A percentile compares a stretch with the other conserved stretches of the same genome.
These are phyloP conservation scores for Sapria himalayana DNA, from an alignment of 345 rosid species.

Conservation along the genomic window DNA sequence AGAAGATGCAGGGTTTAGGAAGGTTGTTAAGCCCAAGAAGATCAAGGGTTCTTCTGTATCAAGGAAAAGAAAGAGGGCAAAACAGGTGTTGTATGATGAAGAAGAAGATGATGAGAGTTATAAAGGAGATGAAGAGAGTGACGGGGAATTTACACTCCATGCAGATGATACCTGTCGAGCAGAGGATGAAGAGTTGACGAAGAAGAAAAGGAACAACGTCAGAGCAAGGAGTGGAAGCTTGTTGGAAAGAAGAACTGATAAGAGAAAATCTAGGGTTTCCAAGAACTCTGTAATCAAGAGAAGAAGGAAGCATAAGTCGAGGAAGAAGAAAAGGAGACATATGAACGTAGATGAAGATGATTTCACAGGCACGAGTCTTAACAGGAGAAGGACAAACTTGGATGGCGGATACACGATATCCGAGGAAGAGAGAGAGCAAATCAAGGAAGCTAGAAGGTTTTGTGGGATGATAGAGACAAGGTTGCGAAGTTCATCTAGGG, in stretches of 20 bases:
- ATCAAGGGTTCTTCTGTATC: slow-evolving; percentile 15
- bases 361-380: slow-evolving; percentile 20
- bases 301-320: slow-evolving; percentile 20
- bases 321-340: slow-evolving; percentile 24
- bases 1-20: slow-evolving; percentile 16
- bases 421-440: slow-evolving; percentile 90
- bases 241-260: slow-evolving; percentile 16
- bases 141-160: slow-evolving; percentile 42
- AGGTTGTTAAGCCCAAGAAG: slow-evolving; percentile 20
- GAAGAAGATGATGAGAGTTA: slow-evolving; percentile 27
- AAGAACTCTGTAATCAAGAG: slow-evolving; percentile 21
- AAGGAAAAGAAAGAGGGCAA: slow-evolving; percentile 12
- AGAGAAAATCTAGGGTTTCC: slow-evolving; percentile 20
- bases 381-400: slow-evolving; percentile 18
- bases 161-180: slow-evolving; percentile 57
- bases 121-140: slow-evolving; percentile 31
- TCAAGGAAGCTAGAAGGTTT: slow-evolving; percentile 43
- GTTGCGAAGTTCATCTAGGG: slow-evolving; percentile 32
- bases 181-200: slow-evolving; percentile 25
- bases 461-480: slow-evolving; percentile 19
- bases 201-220: slow-evolving; percentile 16
- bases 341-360: slow-evolving; percentile 24
- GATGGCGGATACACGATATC: slow-evolving; percentile 54
- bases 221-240: slow-evolving; percentile 16
- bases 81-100: slow-evolving; percentile 5